A percentile compares a stretch with the other conserved stretches of the same genome.
phyloP scores from a whole-genome alignment of 2,329 filamentous ascomycete genomes.

The Diaporthe nobilis region DNA sequence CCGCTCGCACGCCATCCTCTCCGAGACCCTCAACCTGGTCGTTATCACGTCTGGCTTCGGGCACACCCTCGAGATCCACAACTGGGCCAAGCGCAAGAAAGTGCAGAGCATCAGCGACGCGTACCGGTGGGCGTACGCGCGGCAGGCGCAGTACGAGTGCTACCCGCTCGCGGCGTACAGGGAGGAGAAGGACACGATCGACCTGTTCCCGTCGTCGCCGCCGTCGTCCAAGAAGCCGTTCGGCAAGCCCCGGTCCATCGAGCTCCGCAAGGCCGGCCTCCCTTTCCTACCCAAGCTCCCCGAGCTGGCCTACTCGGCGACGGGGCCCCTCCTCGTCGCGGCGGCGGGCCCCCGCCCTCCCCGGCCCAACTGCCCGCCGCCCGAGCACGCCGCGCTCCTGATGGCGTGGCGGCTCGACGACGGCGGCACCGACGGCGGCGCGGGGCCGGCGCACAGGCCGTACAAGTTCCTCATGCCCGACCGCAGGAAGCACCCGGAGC shows the following conservation, averaged over 20 bases:
- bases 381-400: conserved; percentile 55
- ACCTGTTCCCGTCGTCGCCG: conserved; percentile 51
- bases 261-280: conserved; percentile 52
- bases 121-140: conserved; percentile 56
- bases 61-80: conserved; percentile 56
- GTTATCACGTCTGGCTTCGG: conserved; percentile 58
- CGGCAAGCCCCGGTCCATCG: conserved; percentile 52
- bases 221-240: conserved; percentile 54
- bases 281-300: conserved; percentile 56
- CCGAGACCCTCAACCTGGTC: conserved; percentile 54
- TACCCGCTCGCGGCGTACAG: conserved; percentile 54
- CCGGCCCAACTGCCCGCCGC: conserved; percentile 54
- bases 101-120: conserved; percentile 55
- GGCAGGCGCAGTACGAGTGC: conserved; percentile 53
- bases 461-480: conserved; percentile 55
- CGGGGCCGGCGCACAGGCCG: conserved; percentile 46
- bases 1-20: conserved; percentile 59
- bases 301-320: conserved; percentile 57
- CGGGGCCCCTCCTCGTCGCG: conserved; percentile 55
- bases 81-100: conserved; percentile 57
- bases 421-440: conserved; percentile 38
- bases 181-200: conserved; percentile 50
- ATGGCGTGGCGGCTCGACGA: conserved; percentile 56
- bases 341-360: conserved; percentile 57
- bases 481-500: conserved; percentile 52